Evolutionary conservation across 306 rosid species (phyloP).

Genomic region (Chamaecrista fasciculata): DNA sequence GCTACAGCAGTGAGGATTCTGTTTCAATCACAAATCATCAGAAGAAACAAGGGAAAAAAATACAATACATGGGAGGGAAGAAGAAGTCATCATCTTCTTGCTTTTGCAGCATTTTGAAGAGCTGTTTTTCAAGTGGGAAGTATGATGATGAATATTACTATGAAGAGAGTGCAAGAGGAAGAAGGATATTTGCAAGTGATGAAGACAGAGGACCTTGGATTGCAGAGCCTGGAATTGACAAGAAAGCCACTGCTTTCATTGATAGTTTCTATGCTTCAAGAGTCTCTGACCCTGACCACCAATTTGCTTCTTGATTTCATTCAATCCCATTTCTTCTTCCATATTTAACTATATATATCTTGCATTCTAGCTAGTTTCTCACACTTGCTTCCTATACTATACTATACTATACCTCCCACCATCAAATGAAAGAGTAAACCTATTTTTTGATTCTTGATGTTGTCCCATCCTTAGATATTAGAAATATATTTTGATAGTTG

Average conservation of each 20-base stretch:
- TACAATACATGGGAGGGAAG: slow-evolving; percentile 43
- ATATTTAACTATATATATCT: too few species aligned
- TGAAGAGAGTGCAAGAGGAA: slow-evolving; percentile 44
- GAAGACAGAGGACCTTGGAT: slow-evolving; percentile 75
- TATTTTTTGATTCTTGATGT: too few species aligned
- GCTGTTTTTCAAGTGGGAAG: slow-evolving; percentile 57
- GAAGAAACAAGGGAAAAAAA: neutral
- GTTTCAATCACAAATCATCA: slow-evolving; percentile 9
- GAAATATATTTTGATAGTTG: too few species aligned
- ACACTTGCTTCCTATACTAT: too few species aligned
- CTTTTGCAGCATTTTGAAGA: slow-evolving; percentile 55
- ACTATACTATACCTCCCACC: too few species aligned
- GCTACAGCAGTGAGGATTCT: too few species aligned
- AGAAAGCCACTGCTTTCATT: slow-evolving; percentile 76
- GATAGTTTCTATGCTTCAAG: slow-evolving; percentile 63
- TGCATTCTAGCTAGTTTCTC: too few species aligned
- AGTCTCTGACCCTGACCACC: slow-evolving; percentile 50
- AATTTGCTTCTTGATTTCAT: slow-evolving; percentile 36
- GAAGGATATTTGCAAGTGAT: slow-evolving; percentile 74
- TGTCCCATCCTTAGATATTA: too few species aligned
- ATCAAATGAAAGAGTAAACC: too few species aligned
- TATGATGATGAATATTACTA: slow-evolving; percentile 33
- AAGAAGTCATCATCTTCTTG: slow-evolving; percentile 58
- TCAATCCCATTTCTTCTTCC: too few species aligned
- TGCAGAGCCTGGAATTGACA: slow-evolving; percentile 91